A percentile compares a stretch with the other conserved stretches of the same genome.
phyloP scores from a whole-genome alignment of 331 rosid genomes.

The Rhamnella rubrinervis region DNA sequence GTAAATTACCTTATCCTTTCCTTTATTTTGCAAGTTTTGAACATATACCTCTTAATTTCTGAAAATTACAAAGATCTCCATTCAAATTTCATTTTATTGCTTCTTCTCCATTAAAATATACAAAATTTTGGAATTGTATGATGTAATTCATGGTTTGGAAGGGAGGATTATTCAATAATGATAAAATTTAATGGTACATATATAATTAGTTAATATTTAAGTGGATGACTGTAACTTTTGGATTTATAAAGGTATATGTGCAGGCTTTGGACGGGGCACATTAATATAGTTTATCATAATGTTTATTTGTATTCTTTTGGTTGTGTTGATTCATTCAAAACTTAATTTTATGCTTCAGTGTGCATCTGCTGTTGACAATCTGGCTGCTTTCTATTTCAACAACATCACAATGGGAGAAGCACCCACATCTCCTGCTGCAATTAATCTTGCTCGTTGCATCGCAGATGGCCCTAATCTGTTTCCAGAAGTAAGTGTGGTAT shows the following conservation, averaged over 20 bases:
- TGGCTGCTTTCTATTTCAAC: constrained; percentile 95
- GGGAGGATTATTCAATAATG: no score
- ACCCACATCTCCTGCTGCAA: constrained; percentile 72
- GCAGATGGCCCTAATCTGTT: constrained; percentile 89
- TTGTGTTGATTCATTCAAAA: constrained; percentile 8
- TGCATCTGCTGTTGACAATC: constrained; percentile 93
- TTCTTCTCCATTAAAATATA: no score
- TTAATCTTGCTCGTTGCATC: constrained; percentile 81
- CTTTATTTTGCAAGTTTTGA: no score
- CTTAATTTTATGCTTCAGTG: constrained; percentile 58
- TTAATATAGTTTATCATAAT: not conserved
- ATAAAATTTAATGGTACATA: no score
- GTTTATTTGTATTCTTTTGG: constrained; percentile 11
- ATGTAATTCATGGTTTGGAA: no score
- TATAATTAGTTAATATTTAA: no score
- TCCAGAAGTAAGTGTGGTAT: constrained; percentile 68
- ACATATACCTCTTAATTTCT: not conserved
- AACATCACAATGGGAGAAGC: constrained; percentile 95
- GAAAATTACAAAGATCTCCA: not conserved
- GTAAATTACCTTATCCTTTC: no score
- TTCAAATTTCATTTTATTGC: no score
- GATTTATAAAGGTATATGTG: no score
- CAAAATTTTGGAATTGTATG: no score
- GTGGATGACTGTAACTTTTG: no score
- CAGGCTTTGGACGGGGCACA: no score